These are phyloP conservation scores for Tuber calosporum DNA, from an alignment of 495 filamentous ascomycete genomes.

Conservation along the genomic window DNA sequence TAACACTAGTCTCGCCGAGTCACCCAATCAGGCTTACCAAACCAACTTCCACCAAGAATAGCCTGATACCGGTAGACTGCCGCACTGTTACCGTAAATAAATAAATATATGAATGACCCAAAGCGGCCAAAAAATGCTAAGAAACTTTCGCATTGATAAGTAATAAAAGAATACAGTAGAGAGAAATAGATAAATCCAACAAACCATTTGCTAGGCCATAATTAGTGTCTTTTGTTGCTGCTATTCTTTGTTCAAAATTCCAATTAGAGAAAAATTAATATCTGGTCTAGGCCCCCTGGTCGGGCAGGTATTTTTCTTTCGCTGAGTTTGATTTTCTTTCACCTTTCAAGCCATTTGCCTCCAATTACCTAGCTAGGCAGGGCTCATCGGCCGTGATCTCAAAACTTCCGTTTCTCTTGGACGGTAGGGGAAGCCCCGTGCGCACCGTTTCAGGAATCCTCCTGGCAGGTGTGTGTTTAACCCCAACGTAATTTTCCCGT, in stretches of 20 bases:
- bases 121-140: not conserved
- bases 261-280: not conserved
- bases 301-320: not conserved
- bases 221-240: not conserved
- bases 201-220: not conserved
- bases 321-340: not conserved
- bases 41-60: conserved; percentile 4
- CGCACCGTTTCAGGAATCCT: conserved; percentile 31
- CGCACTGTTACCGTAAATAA: conserved; percentile 3
- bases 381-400: conserved; percentile 12
- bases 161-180: not conserved
- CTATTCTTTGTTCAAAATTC: conserved; percentile 2
- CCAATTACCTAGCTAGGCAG: conserved; percentile 1
- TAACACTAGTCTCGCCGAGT: not conserved
- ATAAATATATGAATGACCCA: not conserved
- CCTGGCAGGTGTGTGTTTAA: conserved; percentile 10
- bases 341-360: not conserved
- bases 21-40: not conserved
- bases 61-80: conserved; percentile 3
- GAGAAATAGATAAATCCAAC: conserved; percentile 1
- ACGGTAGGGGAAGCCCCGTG: conserved; percentile 24
- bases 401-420: conserved; percentile 31
- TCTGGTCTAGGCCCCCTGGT: not conserved
- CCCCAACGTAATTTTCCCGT: conserved; percentile 26
- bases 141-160: not conserved